These are phyloP conservation scores for Aspergillus carbonarius DNA, from an alignment of 2,329 filamentous ascomycete species.

Conservation along the genomic window DNA sequence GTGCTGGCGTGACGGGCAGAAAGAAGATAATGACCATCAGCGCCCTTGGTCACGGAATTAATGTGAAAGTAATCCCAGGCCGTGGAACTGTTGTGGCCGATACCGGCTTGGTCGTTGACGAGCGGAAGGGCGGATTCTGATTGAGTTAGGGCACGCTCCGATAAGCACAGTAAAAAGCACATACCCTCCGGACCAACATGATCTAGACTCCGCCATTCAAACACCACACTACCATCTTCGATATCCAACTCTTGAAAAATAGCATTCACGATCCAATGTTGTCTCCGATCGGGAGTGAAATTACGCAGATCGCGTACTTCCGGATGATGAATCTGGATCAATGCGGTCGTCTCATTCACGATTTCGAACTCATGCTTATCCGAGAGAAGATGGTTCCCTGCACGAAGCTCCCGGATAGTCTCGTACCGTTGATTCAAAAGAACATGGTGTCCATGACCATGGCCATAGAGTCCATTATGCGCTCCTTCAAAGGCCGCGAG, in stretches of 20 bases:
- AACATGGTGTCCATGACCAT: constrained; percentile 52
- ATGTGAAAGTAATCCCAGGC: constrained; percentile 36
- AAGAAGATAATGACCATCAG: constrained; percentile 28
- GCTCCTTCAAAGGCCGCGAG: constrained; percentile 54
- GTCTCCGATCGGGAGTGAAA: neutral
- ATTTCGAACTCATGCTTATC: neutral
- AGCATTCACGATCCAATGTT: neutral
- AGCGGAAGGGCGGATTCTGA: constrained; percentile 12
- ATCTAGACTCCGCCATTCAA: constrained; percentile 8
- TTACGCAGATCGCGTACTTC: neutral
- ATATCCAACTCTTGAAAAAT: constrained; percentile 7
- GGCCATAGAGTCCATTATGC: constrained; percentile 48
- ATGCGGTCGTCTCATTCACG: neutral
- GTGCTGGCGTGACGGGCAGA: constrained; percentile 27
- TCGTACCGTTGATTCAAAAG: constrained; percentile 54
- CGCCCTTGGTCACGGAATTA: constrained; percentile 21
- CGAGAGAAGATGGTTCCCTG: constrained; percentile 16
- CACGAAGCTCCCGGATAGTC: constrained; percentile 50
- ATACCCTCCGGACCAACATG: constrained; percentile 8
- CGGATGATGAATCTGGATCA: neutral
- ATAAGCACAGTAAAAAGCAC: constrained; percentile 1
- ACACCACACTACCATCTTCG: neutral
- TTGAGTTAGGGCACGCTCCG: too few species aligned
- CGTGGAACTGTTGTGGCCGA: neutral
- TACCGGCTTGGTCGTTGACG: constrained; percentile 16